A percentile compares a stretch with the other conserved stretches of the same genome.
Conservation (phyloP, 2,329 filamentous ascomycete genomes). For the Pseudocercospora vitis region DNA sequence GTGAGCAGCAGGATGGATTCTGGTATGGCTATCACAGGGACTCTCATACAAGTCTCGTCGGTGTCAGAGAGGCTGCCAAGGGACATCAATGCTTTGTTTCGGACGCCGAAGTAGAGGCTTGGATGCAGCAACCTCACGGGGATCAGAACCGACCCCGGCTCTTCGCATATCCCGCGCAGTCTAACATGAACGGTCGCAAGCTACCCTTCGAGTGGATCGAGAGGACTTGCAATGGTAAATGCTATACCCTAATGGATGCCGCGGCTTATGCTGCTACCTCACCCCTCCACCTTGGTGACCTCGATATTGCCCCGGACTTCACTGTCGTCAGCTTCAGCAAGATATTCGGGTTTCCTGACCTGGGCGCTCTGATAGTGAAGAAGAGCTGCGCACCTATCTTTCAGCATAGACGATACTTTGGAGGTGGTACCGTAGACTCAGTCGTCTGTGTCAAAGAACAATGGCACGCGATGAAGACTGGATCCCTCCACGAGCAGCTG, state of each 20-base stretch:
- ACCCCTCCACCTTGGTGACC: constrained; percentile 67
- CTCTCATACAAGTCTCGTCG: constrained; percentile 83
- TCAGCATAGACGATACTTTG: constrained; percentile 74
- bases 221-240: neutral
- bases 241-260: constrained; percentile 76
- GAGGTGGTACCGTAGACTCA: constrained; percentile 91
- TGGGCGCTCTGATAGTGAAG: constrained; percentile 80
- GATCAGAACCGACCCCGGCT: constrained; percentile 44
- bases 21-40: constrained; percentile 80
- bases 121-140: constrained; percentile 51
- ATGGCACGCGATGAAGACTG: constrained; percentile 78
- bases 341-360: constrained; percentile 94
- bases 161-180: constrained; percentile 87
- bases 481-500: constrained; percentile 71
- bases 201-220: constrained; percentile 68
- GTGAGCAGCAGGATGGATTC: constrained; percentile 67
- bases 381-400: constrained; percentile 66
- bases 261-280: constrained; percentile 78
- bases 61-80: constrained; percentile 65
- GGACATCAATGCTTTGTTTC: constrained; percentile 65
- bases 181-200: constrained; percentile 83
- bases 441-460: constrained; percentile 69
- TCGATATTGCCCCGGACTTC: constrained; percentile 72
- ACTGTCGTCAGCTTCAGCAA: constrained; percentile 89
- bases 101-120: constrained; percentile 63